These are phyloP conservation scores for Paecilomyces fulvus DNA, from an alignment of 2,329 filamentous ascomycete genomes.

Conservation along the genomic window DNA sequence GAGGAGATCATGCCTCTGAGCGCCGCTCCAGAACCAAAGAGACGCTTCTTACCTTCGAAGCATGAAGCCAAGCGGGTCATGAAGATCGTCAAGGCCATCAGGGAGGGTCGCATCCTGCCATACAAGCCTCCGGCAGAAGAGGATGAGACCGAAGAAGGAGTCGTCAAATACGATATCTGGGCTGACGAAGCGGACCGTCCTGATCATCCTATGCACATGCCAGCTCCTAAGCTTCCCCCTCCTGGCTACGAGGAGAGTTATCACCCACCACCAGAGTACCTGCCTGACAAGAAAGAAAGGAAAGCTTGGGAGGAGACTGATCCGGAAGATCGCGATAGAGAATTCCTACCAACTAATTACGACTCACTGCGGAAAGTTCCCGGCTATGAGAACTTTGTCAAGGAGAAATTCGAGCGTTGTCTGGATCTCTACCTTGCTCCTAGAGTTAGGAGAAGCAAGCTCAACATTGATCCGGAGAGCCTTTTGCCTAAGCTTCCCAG, in stretches of 20 bases:
- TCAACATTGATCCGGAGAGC: slow-evolving; percentile 94
- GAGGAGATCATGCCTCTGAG: slow-evolving; percentile 92
- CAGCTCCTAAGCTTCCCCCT: slow-evolving; percentile 85
- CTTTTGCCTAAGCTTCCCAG: slow-evolving; percentile 86
- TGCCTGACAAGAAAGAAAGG: slow-evolving; percentile 77
- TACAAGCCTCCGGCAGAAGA: slow-evolving; percentile 70
- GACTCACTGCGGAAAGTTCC: slow-evolving; percentile 83
- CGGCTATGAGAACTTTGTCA: slow-evolving; percentile 80
- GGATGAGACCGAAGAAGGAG: slow-evolving; percentile 63
- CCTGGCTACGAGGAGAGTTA: slow-evolving; percentile 95
- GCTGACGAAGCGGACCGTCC: slow-evolving; percentile 77
- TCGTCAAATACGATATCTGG: slow-evolving; percentile 83
- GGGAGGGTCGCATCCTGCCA: slow-evolving; percentile 85
- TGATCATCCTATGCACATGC: slow-evolving; percentile 87
- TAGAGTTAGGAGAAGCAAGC: slow-evolving; percentile 79
- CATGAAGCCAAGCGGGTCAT: slow-evolving; percentile 94
- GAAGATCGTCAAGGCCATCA: slow-evolving; percentile 93
- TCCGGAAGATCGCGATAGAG: slow-evolving; percentile 81
- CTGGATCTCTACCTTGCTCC: slow-evolving; percentile 93
- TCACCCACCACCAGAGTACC: slow-evolving; percentile 88
- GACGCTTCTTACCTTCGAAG: slow-evolving; percentile 91
- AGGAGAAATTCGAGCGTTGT: slow-evolving; percentile 93
- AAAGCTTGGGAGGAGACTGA: slow-evolving; percentile 78
- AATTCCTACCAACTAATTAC: slow-evolving; percentile 76
- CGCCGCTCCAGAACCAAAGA: slow-evolving; percentile 89